These are phyloP conservation scores for Colletotrichum tamarilloi DNA, from an alignment of 2,329 filamentous ascomycete genomes.

Conservation along the genomic window DNA sequence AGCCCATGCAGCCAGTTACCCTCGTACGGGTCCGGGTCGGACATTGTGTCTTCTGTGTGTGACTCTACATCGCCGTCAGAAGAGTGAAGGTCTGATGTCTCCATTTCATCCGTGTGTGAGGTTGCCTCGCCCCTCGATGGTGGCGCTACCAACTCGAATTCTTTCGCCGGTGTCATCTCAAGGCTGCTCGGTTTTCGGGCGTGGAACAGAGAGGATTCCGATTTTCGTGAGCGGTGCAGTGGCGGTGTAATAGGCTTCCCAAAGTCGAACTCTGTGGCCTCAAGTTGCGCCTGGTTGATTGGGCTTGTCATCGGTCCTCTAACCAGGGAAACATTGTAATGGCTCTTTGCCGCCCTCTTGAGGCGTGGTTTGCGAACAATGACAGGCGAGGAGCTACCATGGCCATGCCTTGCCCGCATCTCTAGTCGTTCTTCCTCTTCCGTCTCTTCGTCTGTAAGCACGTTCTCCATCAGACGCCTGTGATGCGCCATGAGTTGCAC, in stretches of 20 bases:
- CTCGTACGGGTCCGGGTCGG: constrained; percentile 34
- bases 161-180: constrained; percentile 20
- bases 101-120: constrained; percentile 33
- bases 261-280: constrained; percentile 40
- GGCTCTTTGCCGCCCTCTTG: constrained; percentile 53
- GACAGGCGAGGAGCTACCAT: constrained; percentile 39
- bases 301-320: constrained; percentile 43
- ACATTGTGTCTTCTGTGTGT: constrained; percentile 34
- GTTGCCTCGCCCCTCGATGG: constrained; percentile 22
- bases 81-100: constrained; percentile 36
- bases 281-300: constrained; percentile 38
- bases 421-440: constrained; percentile 57
- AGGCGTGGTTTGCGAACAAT: constrained; percentile 52
- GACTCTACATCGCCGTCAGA: constrained; percentile 35
- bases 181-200: constrained; percentile 1
- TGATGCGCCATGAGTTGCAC: constrained; percentile 52
- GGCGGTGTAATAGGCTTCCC: constrained; percentile 31
- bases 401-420: constrained; percentile 48
- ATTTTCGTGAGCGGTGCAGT: constrained; percentile 21
- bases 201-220: constrained; percentile 16
- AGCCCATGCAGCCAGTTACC: constrained; percentile 21
- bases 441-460: constrained; percentile 56
- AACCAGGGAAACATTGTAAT: constrained; percentile 40
- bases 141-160: constrained; percentile 1
- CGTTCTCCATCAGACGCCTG: constrained; percentile 49